Evolutionary conservation across 371 early-diverging fungal genomes (phyloP).

Genomic region (Edhazardia aedis): DNA sequence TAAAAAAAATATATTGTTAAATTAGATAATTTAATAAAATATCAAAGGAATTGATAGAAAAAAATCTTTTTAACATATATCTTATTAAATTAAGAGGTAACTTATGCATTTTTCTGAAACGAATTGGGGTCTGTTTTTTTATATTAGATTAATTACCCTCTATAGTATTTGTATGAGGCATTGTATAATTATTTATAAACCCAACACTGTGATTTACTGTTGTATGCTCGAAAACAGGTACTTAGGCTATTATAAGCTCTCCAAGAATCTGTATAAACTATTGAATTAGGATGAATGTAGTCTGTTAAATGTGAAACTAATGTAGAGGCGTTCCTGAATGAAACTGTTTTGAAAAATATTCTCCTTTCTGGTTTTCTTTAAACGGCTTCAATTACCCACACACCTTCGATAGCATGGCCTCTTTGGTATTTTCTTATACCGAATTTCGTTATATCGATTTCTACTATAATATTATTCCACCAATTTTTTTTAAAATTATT

Average conservation of each 20-base stretch:
- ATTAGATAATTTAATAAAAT: no score
- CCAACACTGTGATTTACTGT: background rate
- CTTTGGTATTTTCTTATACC: background rate
- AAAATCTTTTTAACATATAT: no score
- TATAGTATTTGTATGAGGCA: background rate
- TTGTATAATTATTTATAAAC: background rate
- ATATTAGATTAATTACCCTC: background rate
- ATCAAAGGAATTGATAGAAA: no score
- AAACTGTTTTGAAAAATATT: background rate
- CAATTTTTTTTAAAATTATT: background rate
- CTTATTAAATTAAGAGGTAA: no score
- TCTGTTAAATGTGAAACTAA: background rate
- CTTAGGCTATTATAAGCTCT: background rate
- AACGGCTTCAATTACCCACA: background rate
- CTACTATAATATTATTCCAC: background rate
- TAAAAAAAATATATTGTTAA: no score
- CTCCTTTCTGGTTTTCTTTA: background rate
- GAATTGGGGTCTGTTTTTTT: no score
- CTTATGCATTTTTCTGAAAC: no score
- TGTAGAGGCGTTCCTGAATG: background rate
- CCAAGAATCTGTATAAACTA: background rate
- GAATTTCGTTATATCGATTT: background rate
- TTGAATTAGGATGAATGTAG: background rate
- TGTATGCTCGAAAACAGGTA: background rate
- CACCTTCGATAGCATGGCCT: background rate